Evolutionary conservation across 2,329 filamentous ascomycete species (phyloP), one percentile per base, ranked within the genome.

Genomic region (Pyrenophora seminiperda): DNA sequence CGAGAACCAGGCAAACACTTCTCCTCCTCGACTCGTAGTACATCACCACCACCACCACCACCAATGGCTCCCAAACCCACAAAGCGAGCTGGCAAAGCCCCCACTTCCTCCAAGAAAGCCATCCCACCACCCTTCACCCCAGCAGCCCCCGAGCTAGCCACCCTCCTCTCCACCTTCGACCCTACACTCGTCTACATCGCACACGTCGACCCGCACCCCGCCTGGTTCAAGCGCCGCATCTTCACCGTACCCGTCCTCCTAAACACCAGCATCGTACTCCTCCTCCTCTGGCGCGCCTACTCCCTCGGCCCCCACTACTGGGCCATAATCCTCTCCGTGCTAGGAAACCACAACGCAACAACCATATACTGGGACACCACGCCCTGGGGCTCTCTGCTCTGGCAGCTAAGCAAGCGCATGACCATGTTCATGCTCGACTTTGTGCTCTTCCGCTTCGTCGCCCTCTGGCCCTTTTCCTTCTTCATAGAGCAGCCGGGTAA

Each of bases 171-270:
- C 29, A 81, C 79, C 34, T 85, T 96, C 52, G 81, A 85, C 50
- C 78, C 82, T 47, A 76, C 82, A 47, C 84, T 90, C 72, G 81
- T 96, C 69, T 96, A 97, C 80, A 83, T 97, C 65, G 81, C 88
- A 22, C 91, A 96, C 77, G 79, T 96, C 73, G 92, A 97, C 78
- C 76, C 75, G 53, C 85, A 88, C 54, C 85, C 86, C 0, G 73
- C 75, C 15, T 79, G 80, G 20, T 84, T 92, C 75, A 97, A 97
- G 76, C 83, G 83, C 70, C 88, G 90, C 66, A 88, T 95, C 64
- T 97, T 96, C 74, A 65, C 85, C 39, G 85, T 96, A 1, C 91
- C 92, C 13, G 80, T 91, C 14, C 72, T 85, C 14, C 84, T 96
- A 75, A 97, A 97, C 73, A 49, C 88, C 27, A 74, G 77, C 59